Conservation (phyloP, 768 basidiomycete genomes). For the Suillus discolor region DNA sequence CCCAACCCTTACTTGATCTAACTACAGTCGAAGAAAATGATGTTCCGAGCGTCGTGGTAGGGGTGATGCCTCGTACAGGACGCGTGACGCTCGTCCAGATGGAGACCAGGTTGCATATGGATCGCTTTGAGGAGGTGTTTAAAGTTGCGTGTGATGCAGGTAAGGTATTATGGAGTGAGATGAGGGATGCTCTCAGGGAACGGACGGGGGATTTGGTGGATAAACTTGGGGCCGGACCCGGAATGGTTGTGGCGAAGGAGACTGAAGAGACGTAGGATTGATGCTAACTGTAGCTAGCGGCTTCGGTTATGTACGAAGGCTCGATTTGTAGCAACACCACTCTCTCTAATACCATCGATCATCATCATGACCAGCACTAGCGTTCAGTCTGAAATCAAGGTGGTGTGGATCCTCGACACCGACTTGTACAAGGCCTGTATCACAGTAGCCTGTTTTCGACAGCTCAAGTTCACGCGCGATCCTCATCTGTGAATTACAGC, state of each 20-base stretch:
- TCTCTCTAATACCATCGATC: neutral
- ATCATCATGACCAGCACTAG: neutral
- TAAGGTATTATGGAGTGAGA: constrained; percentile 78
- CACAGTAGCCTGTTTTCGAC: neutral
- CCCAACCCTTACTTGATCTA: constrained; percentile 83
- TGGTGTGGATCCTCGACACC: constrained; percentile 78
- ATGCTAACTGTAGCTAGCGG: too few species aligned
- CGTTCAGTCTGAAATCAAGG: constrained; percentile 17
- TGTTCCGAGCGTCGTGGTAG: constrained; percentile 85
- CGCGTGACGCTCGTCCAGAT: constrained; percentile 88
- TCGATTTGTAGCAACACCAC: neutral
- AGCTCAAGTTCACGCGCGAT: too few species aligned
- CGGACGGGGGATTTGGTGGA: constrained; percentile 64
- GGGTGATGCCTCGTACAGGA: constrained; percentile 83
- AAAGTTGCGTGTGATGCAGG: constrained; percentile 76
- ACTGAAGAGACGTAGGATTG: constrained; percentile 18
- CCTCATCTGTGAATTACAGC: too few species aligned
- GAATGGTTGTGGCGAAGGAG: constrained; percentile 32
- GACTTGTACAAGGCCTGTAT: constrained; percentile 86
- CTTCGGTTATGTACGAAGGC: too few species aligned
- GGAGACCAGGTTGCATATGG: constrained; percentile 93
- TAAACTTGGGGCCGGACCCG: constrained; percentile 56
- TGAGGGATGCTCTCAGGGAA: constrained; percentile 69
- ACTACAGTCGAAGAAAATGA: constrained; percentile 90
- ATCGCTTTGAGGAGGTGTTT: constrained; percentile 90